Percentiles rank a stretch among this genome's conserved stretches.
These are phyloP conservation scores for Detonula confervacea DNA, from an alignment of 352 stramenopile species.

Conservation along the genomic window DNA sequence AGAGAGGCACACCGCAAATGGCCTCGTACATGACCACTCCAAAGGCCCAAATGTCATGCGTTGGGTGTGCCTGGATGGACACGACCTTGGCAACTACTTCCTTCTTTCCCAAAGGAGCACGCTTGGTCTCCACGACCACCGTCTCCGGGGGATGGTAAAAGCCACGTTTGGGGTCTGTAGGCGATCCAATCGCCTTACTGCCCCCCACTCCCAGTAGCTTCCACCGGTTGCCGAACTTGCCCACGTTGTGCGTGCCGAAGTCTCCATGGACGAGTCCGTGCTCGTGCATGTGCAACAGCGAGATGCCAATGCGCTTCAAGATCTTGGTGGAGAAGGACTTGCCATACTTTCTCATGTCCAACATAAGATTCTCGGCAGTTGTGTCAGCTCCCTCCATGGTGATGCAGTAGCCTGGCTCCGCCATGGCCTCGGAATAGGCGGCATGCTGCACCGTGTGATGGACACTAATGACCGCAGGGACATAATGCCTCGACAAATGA, in stretches of 20 bases:
- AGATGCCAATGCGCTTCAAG: conserved; percentile 84
- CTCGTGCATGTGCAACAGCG: conserved; percentile 83
- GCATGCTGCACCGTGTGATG: conserved; percentile 86
- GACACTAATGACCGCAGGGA: conserved; percentile 84
- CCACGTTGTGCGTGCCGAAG: conserved; percentile 85
- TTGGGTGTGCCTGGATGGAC: conserved; percentile 67
- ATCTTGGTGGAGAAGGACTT: conserved; percentile 71
- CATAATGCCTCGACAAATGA: conserved; percentile 82
- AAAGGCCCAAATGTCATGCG: conserved; percentile 85
- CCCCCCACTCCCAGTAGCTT: conserved; percentile 81
- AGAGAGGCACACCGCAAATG: conserved; percentile 76
- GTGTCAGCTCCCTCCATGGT: conserved; percentile 86
- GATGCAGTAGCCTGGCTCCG: conserved; percentile 85
- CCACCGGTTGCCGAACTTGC: conserved; percentile 83
- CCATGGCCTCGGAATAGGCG: conserved; percentile 85
- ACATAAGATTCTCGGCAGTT: conserved; percentile 84
- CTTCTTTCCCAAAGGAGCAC: conserved; percentile 71
- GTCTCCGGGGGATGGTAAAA: conserved; percentile 86
- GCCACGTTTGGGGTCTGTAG: conserved; percentile 77
- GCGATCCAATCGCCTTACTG: conserved; percentile 59
- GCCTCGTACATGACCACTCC: conserved; percentile 83
- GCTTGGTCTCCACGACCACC: conserved; percentile 77
- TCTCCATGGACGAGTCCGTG: conserved; percentile 83
- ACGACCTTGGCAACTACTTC: conserved; percentile 74
- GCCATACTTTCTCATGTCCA: conserved; percentile 71